Evolutionary conservation across 2,329 filamentous ascomycete species (phyloP).

Genomic region (Fusarium goolgardi): DNA sequence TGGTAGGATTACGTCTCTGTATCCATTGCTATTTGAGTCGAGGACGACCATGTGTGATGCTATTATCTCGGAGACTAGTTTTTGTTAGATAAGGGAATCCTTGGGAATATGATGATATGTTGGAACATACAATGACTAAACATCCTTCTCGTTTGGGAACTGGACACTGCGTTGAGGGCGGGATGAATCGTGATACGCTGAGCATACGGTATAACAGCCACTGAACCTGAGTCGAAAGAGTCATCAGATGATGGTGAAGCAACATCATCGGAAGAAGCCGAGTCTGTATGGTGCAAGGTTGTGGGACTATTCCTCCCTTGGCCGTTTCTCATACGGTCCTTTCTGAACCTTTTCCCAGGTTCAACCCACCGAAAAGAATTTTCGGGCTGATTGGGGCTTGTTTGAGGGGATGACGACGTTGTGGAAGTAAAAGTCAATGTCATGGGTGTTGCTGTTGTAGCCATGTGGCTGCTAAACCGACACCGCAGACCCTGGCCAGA

Average conservation of each 20-base stretch:
- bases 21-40: conserved; percentile 53
- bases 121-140: conserved; percentile 51
- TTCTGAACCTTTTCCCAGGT: conserved; percentile 10
- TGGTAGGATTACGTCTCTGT: conserved; percentile 54
- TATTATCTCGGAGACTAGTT: conserved; percentile 51
- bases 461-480: conserved; percentile 52
- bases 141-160: conserved; percentile 50
- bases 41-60: conserved; percentile 56
- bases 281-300: not conserved
- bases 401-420: not conserved
- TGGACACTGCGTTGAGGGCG: conserved; percentile 44
- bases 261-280: conserved; percentile 24
- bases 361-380: conserved; percentile 38
- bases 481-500: conserved; percentile 54
- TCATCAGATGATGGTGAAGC: conserved; percentile 13
- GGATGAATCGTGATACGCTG: conserved; percentile 26
- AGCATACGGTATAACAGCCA: conserved; percentile 9
- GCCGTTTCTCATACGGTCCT: conserved; percentile 5
- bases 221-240: not conserved
- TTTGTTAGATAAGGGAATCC: not conserved
- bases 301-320: not conserved
- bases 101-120: too few relatives aligned
- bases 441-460: not conserved
- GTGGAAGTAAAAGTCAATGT: conserved; percentile 11
- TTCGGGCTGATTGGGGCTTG: conserved; percentile 1